Conservation (phyloP, 345 rosid genomes). For the Eucalyptus coolabah region DNA sequence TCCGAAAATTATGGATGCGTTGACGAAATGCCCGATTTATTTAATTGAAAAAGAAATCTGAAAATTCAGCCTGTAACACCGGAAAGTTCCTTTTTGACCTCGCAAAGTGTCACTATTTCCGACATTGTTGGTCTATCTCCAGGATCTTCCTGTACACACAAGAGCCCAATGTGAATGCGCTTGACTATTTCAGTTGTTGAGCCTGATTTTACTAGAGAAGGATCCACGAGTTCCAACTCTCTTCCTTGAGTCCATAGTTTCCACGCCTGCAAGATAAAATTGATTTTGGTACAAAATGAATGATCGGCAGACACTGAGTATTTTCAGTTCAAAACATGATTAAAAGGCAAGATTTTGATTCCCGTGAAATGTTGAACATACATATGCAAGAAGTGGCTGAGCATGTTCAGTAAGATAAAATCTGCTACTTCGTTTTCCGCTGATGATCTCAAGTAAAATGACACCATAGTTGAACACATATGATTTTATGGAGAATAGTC, state of each 20-base stretch:
- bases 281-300: neutral
- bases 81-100: neutral
- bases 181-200: constrained; percentile 8
- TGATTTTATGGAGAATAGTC: constrained; percentile 18
- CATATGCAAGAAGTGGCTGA: constrained; percentile 8
- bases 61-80: no score
- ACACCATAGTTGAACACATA: constrained; percentile 37
- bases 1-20: fast-evolving
- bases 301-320: neutral
- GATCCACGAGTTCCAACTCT: constrained; percentile 20
- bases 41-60: no score
- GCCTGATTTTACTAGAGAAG: constrained; percentile 2
- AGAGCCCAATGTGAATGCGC: constrained; percentile 26
- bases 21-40: no score
- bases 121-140: constrained; percentile 37
- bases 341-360: neutral
- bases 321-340: neutral
- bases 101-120: neutral
- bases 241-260: constrained; percentile 24
- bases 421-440: constrained; percentile 9
- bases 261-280: constrained; percentile 21
- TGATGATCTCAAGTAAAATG: constrained; percentile 19
- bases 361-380: neutral
- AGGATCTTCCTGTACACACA: constrained; percentile 1
- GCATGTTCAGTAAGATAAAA: constrained; percentile 3